A percentile compares a stretch with the other conserved stretches of the same genome.
These are phyloP conservation scores for Polysphondylium violaceum DNA, from an alignment of 78 protist genomes.

Conservation along the genomic window DNA sequence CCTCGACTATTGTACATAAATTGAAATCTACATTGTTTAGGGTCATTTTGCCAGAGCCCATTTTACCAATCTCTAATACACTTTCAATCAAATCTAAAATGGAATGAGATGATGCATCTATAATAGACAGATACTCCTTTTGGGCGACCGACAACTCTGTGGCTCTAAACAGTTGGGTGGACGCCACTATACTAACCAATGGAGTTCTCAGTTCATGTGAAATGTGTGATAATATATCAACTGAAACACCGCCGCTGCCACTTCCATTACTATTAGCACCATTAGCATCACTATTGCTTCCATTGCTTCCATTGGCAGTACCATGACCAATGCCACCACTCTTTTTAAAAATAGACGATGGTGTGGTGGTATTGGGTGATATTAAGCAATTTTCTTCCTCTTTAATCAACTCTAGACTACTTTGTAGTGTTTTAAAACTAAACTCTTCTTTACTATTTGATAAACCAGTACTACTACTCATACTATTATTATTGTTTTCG, in stretches of 20 bases:
- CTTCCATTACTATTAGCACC: not conserved
- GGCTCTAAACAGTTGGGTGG: slow-evolving; percentile 12
- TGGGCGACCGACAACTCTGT: slow-evolving; percentile 6
- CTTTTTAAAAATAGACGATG: not conserved
- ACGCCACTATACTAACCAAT: slow-evolving; percentile 16
- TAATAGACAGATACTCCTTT: slow-evolving; percentile 21
- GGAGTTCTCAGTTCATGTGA: slow-evolving; percentile 69
- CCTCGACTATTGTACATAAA: slow-evolving; percentile 30
- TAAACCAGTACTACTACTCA: no score
- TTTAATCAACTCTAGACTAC: not conserved
- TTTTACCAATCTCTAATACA: slow-evolving; percentile 32
- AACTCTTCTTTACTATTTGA: no score
- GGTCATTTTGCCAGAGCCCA: slow-evolving; percentile 29
- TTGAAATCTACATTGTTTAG: slow-evolving; percentile 37
- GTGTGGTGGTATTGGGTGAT: not conserved
- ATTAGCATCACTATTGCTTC: not conserved
- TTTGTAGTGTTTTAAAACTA: no score
- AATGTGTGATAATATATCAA: slow-evolving; percentile 38
- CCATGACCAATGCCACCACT: not conserved
- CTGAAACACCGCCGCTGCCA: not conserved
- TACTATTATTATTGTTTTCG: no score
- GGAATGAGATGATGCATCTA: slow-evolving; percentile 14
- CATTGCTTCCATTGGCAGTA: not conserved
- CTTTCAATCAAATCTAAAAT: not conserved
- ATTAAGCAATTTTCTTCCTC: not conserved